Percentiles rank a stretch among this genome's conserved stretches.
Evolutionary conservation across 345 rosid genomes (phyloP).

Genomic region (Salix suchowensis): DNA sequence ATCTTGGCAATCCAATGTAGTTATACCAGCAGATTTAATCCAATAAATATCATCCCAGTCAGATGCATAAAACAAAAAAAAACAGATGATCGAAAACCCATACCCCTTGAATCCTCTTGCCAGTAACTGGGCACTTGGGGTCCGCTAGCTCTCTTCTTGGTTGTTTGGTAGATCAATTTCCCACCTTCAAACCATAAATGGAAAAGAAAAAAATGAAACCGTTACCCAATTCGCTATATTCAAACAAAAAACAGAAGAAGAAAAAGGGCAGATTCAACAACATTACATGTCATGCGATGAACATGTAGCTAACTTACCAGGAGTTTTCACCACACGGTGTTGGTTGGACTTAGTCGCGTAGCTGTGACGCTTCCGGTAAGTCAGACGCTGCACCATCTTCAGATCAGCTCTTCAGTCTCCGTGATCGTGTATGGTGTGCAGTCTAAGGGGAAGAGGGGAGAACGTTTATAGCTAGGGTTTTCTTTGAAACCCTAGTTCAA

Average conservation of each 20-base stretch:
- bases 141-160: slow-evolving; percentile 84
- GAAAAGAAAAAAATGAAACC: background rate
- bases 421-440: no score
- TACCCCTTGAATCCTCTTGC: slow-evolving; percentile 95
- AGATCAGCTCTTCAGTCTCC: background rate
- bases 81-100: background rate
- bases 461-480: background rate
- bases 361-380: slow-evolving; percentile 83
- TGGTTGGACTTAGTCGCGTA: slow-evolving; percentile 95
- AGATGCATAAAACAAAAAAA: background rate
- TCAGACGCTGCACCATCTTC: slow-evolving; percentile 90
- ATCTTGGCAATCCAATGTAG: background rate
- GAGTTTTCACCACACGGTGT: slow-evolving; percentile 88
- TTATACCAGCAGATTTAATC: background rate
- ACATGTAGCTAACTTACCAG: slow-evolving; percentile 37
- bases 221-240: background rate
- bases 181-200: slow-evolving; percentile 46
- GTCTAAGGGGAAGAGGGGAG: background rate
- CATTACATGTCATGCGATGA: background rate
- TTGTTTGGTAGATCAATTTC: slow-evolving; percentile 79
- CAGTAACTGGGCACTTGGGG: slow-evolving; percentile 87
- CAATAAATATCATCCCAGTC: background rate
- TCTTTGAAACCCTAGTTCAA: background rate
- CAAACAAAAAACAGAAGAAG: background rate
- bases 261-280: background rate